Evolutionary conservation across 2,329 filamentous ascomycete genomes (phyloP), one percentile per base, ranked within the genome.

Genomic region (Cytospora leucostoma): DNA sequence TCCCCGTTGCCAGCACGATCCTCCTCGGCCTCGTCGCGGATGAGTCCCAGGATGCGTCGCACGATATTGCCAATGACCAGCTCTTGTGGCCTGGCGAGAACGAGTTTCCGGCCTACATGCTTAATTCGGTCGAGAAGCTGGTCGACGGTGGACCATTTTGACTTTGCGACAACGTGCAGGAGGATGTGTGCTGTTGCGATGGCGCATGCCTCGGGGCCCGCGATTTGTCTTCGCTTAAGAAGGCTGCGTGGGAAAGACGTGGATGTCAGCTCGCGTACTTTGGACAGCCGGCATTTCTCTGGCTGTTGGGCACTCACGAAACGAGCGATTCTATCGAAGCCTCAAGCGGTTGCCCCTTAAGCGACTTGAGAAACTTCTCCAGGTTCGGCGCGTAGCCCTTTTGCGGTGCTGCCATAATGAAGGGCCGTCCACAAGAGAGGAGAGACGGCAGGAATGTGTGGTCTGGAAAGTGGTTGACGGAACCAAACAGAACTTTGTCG

Each of bases 31-130:
- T 98, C 93, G 72, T 97, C 93, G 58, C 95, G 88, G 68, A 99
- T 95, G 67, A 99, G 83, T 51, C 93, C 91, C 44, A 99, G 80
- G 2, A 98, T 91, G 66, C 95, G 88, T 65, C 93, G 88, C 54
- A 97, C 92, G 69, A 99, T 93, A 72, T 99, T 99, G 59, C 93
- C 94, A 52, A 97, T 92, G 6, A 93, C 92, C 70, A 97, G 88
- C 78, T 98, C 95, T 65, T 90, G 86, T 17, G 94, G 94, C 71
- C 96, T 92, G 8, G 95, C 93, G 61, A 89, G 86, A 40, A 90
- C 88, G 51, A 99, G 82, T 61, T 88, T 86, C 69, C 87, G 84
- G 62, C 95, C 95, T 32, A 94, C 88, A 65, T 88, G 84, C 68
- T 91, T 88, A 66, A 99, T 88, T 68, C 91, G 88, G 70, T 89